Conservation (phyloP, 1,284 basidiomycete genomes). For the Ustilago xerochloae region DNA sequence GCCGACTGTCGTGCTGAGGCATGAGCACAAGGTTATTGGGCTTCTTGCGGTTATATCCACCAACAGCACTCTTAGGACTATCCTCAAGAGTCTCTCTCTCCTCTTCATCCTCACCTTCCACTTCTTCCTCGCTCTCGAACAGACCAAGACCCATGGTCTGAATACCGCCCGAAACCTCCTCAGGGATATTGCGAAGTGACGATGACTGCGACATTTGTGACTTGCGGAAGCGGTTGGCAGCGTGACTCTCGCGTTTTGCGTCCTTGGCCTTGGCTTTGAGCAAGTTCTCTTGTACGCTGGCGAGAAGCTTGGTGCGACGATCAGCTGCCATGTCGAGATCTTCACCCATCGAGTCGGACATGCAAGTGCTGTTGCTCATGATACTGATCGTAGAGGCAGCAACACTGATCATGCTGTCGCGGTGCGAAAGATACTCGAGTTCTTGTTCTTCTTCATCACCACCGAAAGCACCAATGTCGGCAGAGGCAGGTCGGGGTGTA, state of each 20-base stretch:
- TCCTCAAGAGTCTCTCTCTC: constrained; percentile 29
- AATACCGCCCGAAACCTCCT: constrained; percentile 26
- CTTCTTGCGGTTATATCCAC: constrained; percentile 15
- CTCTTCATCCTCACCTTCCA: constrained; percentile 15
- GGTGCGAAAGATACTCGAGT: constrained; percentile 24
- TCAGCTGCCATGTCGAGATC: constrained; percentile 39
- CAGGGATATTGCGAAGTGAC: constrained; percentile 44
- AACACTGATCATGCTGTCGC: constrained; percentile 48
- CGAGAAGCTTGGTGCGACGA: constrained; percentile 43
- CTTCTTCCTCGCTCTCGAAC: constrained; percentile 43
- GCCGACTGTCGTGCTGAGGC: constrained; percentile 25
- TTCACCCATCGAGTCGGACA: constrained; percentile 47
- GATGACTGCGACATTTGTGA: constrained; percentile 40
- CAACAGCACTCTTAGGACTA: constrained; percentile 10
- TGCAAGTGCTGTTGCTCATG: constrained; percentile 51
- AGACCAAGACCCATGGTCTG: constrained; percentile 41
- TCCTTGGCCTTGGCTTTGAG: constrained; percentile 37
- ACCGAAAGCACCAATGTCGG: constrained; percentile 8
- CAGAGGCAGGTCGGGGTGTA: constrained; percentile 25
- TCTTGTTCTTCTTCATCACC: constrained; percentile 26
- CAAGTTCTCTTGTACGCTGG: constrained; percentile 46
- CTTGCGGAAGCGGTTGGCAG: constrained; percentile 26
- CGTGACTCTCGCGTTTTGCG: constrained; percentile 38
- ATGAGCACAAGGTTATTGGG: constrained; percentile 24
- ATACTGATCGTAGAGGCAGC: constrained; percentile 51